phyloP scores from a whole-genome alignment of 192 early-diverging fungal genomes.

The Gorgonomyces haynaldii region DNA sequence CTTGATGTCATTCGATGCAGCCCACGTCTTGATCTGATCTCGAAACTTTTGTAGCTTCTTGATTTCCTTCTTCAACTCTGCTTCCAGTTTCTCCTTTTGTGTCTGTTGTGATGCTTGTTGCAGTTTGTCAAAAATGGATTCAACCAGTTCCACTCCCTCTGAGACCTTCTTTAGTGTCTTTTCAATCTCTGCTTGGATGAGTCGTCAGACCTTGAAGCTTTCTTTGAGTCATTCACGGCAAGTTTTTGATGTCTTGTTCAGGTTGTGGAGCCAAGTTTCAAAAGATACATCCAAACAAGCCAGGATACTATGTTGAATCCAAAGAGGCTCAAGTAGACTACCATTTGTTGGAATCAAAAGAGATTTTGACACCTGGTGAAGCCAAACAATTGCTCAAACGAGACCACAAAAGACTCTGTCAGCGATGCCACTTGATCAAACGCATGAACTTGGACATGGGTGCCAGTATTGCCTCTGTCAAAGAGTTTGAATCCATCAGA shows the following conservation, averaged over 20 bases:
- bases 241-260: not conserved
- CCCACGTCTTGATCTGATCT: slow-evolving; percentile 98
- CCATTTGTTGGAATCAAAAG: not conserved
- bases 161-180: slow-evolving; percentile 86
- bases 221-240: not conserved
- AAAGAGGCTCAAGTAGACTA: not conserved
- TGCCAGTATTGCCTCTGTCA: not conserved
- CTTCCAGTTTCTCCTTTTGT: slow-evolving; percentile 96
- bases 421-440: not conserved
- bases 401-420: not conserved
- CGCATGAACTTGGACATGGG: not conserved
- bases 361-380: not conserved
- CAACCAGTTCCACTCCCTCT: slow-evolving; percentile 92
- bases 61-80: slow-evolving; percentile 96
- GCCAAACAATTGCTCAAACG: not conserved
- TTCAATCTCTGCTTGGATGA: slow-evolving; percentile 64
- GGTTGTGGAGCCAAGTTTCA: slow-evolving; percentile 4
- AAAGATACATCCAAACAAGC: not conserved
- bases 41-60: slow-evolving; percentile 92
- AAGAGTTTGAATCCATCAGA: not conserved
- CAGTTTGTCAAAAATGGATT: slow-evolving; percentile 81
- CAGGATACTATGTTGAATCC: not conserved
- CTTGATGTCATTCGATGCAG: slow-evolving; percentile 89
- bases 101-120: slow-evolving; percentile 62
- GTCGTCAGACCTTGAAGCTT: not conserved